Conservation (phyloP, 306 rosid species). For the Cucumis melo region DNA sequence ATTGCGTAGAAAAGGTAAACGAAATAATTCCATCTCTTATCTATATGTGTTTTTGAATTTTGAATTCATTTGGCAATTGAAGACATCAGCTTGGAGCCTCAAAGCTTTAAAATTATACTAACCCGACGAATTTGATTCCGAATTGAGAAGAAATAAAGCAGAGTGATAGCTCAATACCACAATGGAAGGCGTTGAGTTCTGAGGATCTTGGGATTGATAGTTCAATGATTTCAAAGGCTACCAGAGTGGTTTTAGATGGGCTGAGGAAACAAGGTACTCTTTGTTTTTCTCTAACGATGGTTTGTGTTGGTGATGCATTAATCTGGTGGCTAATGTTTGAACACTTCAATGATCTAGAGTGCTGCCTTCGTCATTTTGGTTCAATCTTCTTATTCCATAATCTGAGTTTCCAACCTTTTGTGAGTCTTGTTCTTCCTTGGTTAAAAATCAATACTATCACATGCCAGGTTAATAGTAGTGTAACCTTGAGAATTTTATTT, state of each 20-base stretch:
- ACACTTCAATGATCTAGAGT: neutral
- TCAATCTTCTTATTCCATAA: neutral
- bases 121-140: neutral
- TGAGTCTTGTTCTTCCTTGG: neutral
- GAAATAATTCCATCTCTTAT: neutral
- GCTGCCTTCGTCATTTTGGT: neutral
- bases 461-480: neutral
- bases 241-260: slow-evolving; percentile 13
- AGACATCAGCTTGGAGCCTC: neutral
- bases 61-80: neutral
- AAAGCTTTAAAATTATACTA: neutral
- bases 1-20: neutral
- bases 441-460: neutral
- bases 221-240: slow-evolving; percentile 21
- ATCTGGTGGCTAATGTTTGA: neutral
- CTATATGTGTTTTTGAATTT: neutral
- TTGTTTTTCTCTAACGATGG: neutral
- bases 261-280: slow-evolving; percentile 16
- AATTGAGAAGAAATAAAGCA: neutral
- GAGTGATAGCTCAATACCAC: slow-evolving; percentile 2
- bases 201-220: slow-evolving; percentile 22
- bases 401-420: neutral
- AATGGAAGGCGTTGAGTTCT: slow-evolving; percentile 21
- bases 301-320: neutral
- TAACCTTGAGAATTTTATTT: neutral